Evolutionary conservation across 805 yeast species (phyloP).

Genomic region (Tetrapisispora taiwanensis): DNA sequence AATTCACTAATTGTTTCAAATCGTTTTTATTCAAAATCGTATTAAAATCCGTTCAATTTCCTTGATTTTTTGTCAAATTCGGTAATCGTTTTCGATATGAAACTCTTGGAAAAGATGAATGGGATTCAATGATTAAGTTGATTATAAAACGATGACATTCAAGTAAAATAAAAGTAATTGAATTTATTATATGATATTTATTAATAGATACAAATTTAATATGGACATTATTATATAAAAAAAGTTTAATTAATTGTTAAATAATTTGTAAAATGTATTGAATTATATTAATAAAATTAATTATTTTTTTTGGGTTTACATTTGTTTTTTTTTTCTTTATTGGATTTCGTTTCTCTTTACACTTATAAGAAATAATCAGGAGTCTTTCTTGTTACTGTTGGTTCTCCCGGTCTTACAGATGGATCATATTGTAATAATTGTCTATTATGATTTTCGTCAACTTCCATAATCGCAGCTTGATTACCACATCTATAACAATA

Average conservation of each 20-base stretch:
- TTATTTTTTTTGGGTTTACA: background rate
- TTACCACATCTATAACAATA: slow-evolving; percentile 97
- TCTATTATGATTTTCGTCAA: slow-evolving; percentile 85
- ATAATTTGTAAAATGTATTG: background rate
- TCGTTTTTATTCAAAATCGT: too few species aligned
- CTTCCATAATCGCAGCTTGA: slow-evolving; percentile 97
- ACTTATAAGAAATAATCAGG: slow-evolving; percentile 86
- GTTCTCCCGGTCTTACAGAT: slow-evolving; percentile 94
- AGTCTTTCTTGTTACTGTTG: slow-evolving; percentile 91
- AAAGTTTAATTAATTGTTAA: background rate
- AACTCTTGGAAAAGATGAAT: too few species aligned
- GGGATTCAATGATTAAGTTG: too few species aligned
- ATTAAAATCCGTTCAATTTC: too few species aligned
- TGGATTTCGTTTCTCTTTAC: background rate
- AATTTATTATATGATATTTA: too few species aligned
- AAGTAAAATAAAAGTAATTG: too few species aligned
- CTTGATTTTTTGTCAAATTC: too few species aligned
- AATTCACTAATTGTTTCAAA: too few species aligned
- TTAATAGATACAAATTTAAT: background rate
- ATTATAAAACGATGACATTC: too few species aligned
- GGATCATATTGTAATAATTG: slow-evolving; percentile 95
- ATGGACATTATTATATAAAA: background rate
- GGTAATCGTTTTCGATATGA: too few species aligned
- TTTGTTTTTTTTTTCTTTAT: background rate
- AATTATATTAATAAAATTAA: too few species aligned